Evolutionary conservation across 2,329 filamentous ascomycete genomes (phyloP).

Genomic region (Penicillium capsulatum): DNA sequence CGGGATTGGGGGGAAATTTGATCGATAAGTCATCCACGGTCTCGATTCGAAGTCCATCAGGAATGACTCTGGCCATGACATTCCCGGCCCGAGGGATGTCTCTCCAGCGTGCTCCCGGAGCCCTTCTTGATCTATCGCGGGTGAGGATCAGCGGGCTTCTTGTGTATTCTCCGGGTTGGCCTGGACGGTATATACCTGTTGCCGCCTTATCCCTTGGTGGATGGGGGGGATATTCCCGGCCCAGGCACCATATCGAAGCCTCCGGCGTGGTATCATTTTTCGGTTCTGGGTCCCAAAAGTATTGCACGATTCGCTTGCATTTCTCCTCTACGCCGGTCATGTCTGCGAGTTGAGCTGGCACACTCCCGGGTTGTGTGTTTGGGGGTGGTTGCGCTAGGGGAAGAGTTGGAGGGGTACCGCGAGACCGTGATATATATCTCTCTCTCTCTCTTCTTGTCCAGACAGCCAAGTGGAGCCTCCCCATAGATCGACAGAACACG

Average conservation of each 20-base stretch:
- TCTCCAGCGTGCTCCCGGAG: slow-evolving; percentile 2
- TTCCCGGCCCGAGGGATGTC: slow-evolving; percentile 6
- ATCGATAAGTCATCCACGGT: slow-evolving; percentile 96
- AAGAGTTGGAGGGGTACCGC: neutral
- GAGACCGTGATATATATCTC: slow-evolving; percentile 1
- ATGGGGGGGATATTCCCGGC: slow-evolving; percentile 50
- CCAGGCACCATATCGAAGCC: slow-evolving; percentile 80
- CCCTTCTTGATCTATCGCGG: neutral
- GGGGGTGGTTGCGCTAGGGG: neutral
- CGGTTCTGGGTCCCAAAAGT: slow-evolving; percentile 87
- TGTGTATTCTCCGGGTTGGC: too few species aligned
- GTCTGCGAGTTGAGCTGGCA: slow-evolving; percentile 8
- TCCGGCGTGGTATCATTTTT: slow-evolving; percentile 67
- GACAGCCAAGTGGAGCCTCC: too few species aligned
- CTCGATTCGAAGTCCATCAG: slow-evolving; percentile 88
- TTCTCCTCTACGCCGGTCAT: slow-evolving; percentile 71
- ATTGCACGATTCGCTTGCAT: slow-evolving; percentile 78
- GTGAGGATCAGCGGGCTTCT: neutral
- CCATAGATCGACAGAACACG: too few species aligned
- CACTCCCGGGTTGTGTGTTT: slow-evolving; percentile 1
- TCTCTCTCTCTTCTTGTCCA: too few species aligned
- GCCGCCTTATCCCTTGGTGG: slow-evolving; percentile 7
- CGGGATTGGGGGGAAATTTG: slow-evolving; percentile 76
- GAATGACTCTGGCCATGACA: slow-evolving; percentile 79
- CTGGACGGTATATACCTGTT: slow-evolving; percentile 7